phyloP scores from a whole-genome alignment of 495 filamentous ascomycete species.

The Lepraria neglecta region DNA sequence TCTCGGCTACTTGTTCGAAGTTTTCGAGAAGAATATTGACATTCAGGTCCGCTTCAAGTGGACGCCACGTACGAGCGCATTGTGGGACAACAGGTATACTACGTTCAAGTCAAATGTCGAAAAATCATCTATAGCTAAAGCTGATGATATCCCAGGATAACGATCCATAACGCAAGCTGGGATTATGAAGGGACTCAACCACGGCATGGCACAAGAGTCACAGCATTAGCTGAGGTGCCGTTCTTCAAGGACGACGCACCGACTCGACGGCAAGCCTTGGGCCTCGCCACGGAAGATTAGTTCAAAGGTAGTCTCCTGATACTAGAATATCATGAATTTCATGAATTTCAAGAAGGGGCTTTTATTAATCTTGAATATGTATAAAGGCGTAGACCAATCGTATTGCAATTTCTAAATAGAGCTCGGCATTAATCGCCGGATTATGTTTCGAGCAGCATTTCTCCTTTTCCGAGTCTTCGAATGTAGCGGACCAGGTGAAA shows the following conservation, averaged over 20 bases:
- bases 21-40: conserved; percentile 60
- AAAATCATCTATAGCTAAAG: conserved; percentile 24
- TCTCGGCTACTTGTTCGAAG: conserved; percentile 57
- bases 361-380: not conserved
- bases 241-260: conserved; percentile 55
- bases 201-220: conserved; percentile 58
- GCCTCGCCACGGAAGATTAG: conserved; percentile 25
- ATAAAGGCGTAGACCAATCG: no score
- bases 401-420: no score
- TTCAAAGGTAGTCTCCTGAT: not conserved
- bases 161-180: conserved; percentile 63
- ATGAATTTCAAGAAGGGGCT: not conserved
- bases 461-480: no score
- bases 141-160: conserved; percentile 42
- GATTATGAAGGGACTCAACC: conserved; percentile 59
- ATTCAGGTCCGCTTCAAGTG: conserved; percentile 63
- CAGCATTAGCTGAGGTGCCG: conserved; percentile 60
- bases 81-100: conserved; percentile 43
- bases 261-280: conserved; percentile 54
- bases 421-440: no score
- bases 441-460: no score
- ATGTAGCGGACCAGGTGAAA: no score
- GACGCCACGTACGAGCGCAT: conserved; percentile 53
- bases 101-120: not conserved
- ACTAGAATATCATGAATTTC: not conserved